phyloP scores from a whole-genome alignment of 352 stramenopile species.

The Phytophthora europaea region DNA sequence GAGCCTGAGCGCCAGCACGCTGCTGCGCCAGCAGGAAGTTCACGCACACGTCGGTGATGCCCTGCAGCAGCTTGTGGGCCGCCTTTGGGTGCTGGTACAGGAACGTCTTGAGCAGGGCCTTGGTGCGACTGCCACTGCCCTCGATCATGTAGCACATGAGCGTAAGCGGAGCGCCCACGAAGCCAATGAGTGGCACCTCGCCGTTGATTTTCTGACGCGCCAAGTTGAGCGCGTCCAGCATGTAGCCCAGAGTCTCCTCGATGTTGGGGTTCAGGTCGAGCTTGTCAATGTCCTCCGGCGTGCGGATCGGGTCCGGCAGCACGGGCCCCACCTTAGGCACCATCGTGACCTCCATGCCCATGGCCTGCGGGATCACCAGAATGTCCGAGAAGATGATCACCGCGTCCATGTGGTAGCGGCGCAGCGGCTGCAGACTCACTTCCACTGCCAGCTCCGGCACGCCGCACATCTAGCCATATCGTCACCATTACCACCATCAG shows the following conservation, averaged over 20 bases:
- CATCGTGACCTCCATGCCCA: slow-evolving; percentile 98
- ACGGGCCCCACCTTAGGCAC: slow-evolving; percentile 94
- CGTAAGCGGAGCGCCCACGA: slow-evolving; percentile 97
- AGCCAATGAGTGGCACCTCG: slow-evolving; percentile 98
- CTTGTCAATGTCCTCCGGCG: slow-evolving; percentile 91
- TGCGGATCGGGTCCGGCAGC: slow-evolving; percentile 76
- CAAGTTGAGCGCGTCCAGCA: slow-evolving; percentile 95
- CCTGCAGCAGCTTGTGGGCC: slow-evolving; percentile 93
- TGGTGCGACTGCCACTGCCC: slow-evolving; percentile 96
- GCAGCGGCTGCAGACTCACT: slow-evolving; percentile 97
- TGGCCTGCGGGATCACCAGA: slow-evolving; percentile 97
- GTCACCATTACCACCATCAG: no score
- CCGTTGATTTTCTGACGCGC: slow-evolving; percentile 93
- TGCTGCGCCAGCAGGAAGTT: slow-evolving; percentile 97
- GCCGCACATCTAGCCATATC: slow-evolving; percentile 73
- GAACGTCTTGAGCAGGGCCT: slow-evolving; percentile 95
- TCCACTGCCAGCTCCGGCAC: slow-evolving; percentile 92
- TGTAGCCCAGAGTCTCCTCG: slow-evolving; percentile 95
- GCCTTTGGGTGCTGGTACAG: slow-evolving; percentile 94
- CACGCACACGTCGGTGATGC: slow-evolving; percentile 95
- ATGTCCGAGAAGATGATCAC: slow-evolving; percentile 99
- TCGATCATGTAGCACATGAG: slow-evolving; percentile 99
- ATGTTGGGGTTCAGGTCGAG: slow-evolving; percentile 93
- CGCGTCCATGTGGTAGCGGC: slow-evolving; percentile 95
- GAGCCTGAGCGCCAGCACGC: slow-evolving; percentile 93